Base-by-base conservation (phyloP, 305 asterid species). In the Solanum hybrid region DNA sequence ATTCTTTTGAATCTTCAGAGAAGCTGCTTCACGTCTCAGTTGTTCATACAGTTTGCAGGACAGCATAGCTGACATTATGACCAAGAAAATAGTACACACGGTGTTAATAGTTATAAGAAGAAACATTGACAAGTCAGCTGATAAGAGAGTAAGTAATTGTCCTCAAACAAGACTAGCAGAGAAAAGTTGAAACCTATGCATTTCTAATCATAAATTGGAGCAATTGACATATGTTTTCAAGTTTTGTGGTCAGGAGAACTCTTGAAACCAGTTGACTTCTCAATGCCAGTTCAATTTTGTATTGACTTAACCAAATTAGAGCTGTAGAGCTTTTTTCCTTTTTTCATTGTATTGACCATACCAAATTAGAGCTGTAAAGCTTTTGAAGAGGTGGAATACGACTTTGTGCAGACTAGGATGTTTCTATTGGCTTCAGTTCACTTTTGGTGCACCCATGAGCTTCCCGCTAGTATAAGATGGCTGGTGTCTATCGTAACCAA, bases 21-120 rank as follows among this genome's bases (percentile, higher is more conserved):
- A 96, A 27, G 98, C 98, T 90, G 97, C 98, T 93, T 96, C 95
- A 88, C 94, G 95, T 27, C 96, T 95, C 94, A 98, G 92, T 92
- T 98, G 96, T 94, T 96, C 98, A 92, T 94, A 97, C 91, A 94
- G 93, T 92, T 95, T 97, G 95, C 96, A 93, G 88, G 99, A 99
- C 91, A 94, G 93, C 90, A 98, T 93, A 92, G 94, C 99, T 97
- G 92, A 34, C 87, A 37, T 89, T 37, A 8, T 85, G 73, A 89
- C 57, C 61, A 84, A 61, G 8, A 85, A 51, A 32, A 31, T 31
- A 51, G 29, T 32, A 57, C 20, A 31, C 76, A 5, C 26, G 75
- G 41, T 79, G 72, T 86, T 38, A 89, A 90, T 86, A 88, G 84
- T 51, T 68, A 90, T 73, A 79, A 88, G 90, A 88, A 78, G 39